phyloP scores from a whole-genome alignment of 75 land plant species.

The Gnetum montanum region DNA sequence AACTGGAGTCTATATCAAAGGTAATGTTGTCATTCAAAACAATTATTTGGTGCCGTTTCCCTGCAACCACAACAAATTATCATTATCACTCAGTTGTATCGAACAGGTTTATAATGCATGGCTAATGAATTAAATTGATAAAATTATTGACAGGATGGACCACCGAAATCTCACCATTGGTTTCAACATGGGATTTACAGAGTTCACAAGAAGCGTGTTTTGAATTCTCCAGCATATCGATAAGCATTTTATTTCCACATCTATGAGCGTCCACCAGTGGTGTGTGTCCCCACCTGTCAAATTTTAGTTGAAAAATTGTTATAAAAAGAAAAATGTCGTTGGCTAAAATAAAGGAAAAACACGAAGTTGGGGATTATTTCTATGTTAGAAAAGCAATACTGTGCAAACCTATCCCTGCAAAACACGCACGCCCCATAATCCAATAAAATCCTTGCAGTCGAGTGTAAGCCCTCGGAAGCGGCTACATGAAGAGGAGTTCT shows the following conservation, averaged over 20 bases:
- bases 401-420: slow-evolving; percentile 29
- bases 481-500: slow-evolving; percentile 40
- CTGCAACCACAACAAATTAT: neutral
- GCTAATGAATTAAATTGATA: too few species aligned
- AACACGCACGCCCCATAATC: slow-evolving; percentile 31
- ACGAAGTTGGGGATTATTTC: too few species aligned
- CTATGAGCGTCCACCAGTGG: slow-evolving; percentile 1
- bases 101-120: too few species aligned
- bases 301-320: neutral
- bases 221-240: neutral
- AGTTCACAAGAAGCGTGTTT: too few species aligned
- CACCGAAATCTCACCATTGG: too few species aligned
- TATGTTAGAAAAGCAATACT: too few species aligned
- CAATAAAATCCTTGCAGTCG: slow-evolving; percentile 17
- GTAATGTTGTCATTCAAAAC: neutral
- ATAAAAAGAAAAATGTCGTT: neutral
- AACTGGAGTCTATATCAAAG: neutral
- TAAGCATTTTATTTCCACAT: neutral
- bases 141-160: too few species aligned
- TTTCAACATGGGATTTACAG: too few species aligned
- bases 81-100: neutral
- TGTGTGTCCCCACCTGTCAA: slow-evolving; percentile 1
- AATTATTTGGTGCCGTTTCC: neutral
- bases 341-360: too few species aligned
- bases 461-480: slow-evolving; percentile 26